A percentile compares a stretch with the other conserved stretches of the same genome.
These are phyloP conservation scores for Kwoniella shandongensis DNA, from an alignment of 768 basidiomycete species.

Conservation along the genomic window DNA sequence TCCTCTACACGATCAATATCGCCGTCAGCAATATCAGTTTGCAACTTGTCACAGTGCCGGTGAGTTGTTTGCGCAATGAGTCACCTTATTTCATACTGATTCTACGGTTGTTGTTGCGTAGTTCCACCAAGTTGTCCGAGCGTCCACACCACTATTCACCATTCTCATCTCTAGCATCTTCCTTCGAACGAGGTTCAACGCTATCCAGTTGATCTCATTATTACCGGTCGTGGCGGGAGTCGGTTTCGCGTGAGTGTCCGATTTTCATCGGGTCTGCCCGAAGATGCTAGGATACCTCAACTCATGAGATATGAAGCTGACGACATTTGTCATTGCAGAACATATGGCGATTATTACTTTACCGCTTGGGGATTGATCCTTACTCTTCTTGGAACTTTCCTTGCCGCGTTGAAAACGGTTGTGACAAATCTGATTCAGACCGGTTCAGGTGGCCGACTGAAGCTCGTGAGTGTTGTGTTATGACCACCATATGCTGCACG, in stretches of 20 bases:
- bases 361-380: slow-evolving; percentile 79
- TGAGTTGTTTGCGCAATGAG: slow-evolving; percentile 56
- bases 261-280: neutral
- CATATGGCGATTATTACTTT: slow-evolving; percentile 94
- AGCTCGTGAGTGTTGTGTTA: slow-evolving; percentile 50
- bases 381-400: slow-evolving; percentile 82
- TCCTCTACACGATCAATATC: slow-evolving; percentile 90
- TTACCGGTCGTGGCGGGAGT: slow-evolving; percentile 86
- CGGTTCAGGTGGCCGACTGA: slow-evolving; percentile 53
- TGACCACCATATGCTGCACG: too few species aligned
- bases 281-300: neutral
- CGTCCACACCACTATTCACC: slow-evolving; percentile 88
- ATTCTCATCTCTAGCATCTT: slow-evolving; percentile 73
- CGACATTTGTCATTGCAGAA: slow-evolving; percentile 57
- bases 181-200: slow-evolving; percentile 64
- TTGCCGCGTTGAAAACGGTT: slow-evolving; percentile 92
- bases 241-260: slow-evolving; percentile 70
- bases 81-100: neutral
- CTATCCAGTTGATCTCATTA: slow-evolving; percentile 68
- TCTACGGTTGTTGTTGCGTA: slow-evolving; percentile 46
- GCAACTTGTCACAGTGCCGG: slow-evolving; percentile 83
- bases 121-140: slow-evolving; percentile 97
- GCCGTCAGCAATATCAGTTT: slow-evolving; percentile 89
- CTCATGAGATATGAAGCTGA: slow-evolving; percentile 3
- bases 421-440: slow-evolving; percentile 71